Evolutionary conservation across 768 basidiomycete species (phyloP), one percentile per base, ranked within the genome.

Genomic region (Phlebiopsis gigantea): DNA sequence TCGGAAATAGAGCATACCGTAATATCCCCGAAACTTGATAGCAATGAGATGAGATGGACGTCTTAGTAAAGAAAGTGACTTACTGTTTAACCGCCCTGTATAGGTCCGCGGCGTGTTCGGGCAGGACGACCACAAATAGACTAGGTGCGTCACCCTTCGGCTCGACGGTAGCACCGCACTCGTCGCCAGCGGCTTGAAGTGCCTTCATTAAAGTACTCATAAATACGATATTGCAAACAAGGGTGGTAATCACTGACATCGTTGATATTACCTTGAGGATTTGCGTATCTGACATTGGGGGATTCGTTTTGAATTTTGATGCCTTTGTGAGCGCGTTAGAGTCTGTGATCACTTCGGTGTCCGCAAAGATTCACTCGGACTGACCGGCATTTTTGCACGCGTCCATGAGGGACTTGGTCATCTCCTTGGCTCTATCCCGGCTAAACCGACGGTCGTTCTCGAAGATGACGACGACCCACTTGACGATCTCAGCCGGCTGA

Each of bases 71-170:
- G 22, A 26, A 26, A 48, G 48, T 53, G n/a, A 49, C 83, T 59
- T 64, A 92, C 89, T 90, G 85, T 71, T 92, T 92, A 22, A 91
- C 79, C 19, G 83, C 81, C 1, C 78, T 83, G 62, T 92, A 92
- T 9, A 90, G 81, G 51, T 92, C 87, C 42, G 86, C 83, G 1
- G 83, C 85, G 1, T 80, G 80, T 58, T 91, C 86, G 0, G 89
- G 90, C 21, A 92, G 75, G 41, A 92, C 67, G 24, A 84, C 79
- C 1, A 91, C 80, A 22, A 90, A 74, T 1, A 92, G 74, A 5
- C 6, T 72, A 73, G 0, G 89, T 87, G 0, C 73, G 69, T 5
- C 63, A 9, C 69, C n/a, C n/a, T 69, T 70, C 63, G 73, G 76
- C 28, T 69, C 62, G 46, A 67, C 70, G n/a, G n/a, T n/a, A n/a